Conservation (phyloP, 192 early-diverging fungal species). For the Podila minutissima region DNA sequence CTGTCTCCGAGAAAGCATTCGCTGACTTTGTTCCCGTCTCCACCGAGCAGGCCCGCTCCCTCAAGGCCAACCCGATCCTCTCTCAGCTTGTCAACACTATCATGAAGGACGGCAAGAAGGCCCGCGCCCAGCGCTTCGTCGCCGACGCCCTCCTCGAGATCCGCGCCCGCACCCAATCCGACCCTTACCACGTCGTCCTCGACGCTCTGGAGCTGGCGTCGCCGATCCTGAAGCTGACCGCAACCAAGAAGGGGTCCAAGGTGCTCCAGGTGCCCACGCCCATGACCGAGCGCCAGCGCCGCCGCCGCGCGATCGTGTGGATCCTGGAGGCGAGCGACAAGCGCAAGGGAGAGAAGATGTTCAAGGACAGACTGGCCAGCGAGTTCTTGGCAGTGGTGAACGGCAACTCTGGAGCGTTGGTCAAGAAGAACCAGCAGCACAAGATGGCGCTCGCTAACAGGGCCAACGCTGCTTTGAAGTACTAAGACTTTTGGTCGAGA, state of each 20-base stretch:
- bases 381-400: constrained; percentile 87
- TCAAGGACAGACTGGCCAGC: constrained; percentile 76
- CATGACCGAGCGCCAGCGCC: constrained; percentile 79
- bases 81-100: constrained; percentile 88
- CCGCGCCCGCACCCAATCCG: constrained; percentile 62
- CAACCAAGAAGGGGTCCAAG: constrained; percentile 83
- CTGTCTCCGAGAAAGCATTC: constrained; percentile 9
- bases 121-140: constrained; percentile 73
- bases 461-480: constrained; percentile 69
- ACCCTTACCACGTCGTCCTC: constrained; percentile 74
- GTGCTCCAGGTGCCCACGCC: constrained; percentile 82
- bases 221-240: constrained; percentile 80
- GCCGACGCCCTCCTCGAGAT: constrained; percentile 76
- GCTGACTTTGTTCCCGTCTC: constrained; percentile 33
- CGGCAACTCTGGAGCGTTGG: constrained; percentile 71
- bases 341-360: constrained; percentile 65
- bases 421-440: constrained; percentile 81
- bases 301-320: constrained; percentile 86
- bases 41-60: constrained; percentile 46
- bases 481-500: background rate
- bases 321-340: constrained; percentile 78
- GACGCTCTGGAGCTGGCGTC: constrained; percentile 78
- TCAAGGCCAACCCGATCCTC: constrained; percentile 71
- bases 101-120: constrained; percentile 94
- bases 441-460: constrained; percentile 87